These are phyloP conservation scores for Cercis canadensis DNA, from an alignment of 306 rosid species.

Conservation along the genomic window DNA sequence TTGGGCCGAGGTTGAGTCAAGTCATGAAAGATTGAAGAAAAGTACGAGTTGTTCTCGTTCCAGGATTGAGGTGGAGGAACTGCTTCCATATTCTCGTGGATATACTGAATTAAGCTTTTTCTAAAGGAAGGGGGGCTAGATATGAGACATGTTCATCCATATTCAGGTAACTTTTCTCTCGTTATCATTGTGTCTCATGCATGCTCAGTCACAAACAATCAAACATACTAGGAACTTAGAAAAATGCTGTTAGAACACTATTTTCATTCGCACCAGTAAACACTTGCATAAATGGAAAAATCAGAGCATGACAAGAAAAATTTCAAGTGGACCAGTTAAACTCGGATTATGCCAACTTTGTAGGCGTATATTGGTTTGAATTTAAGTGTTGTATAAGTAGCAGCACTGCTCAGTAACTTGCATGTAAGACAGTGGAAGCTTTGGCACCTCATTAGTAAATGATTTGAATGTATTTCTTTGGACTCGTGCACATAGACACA, in stretches of 20 bases:
- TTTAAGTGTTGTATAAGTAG: too few relatives aligned
- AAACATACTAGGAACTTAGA: too few relatives aligned
- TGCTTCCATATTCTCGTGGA: constrained; percentile 90
- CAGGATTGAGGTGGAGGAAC: constrained; percentile 88
- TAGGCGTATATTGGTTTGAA: too few relatives aligned
- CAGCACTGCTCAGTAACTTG: background rate
- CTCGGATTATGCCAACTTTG: too few relatives aligned
- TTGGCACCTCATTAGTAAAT: constrained; percentile 5
- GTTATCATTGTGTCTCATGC: constrained; percentile 26
- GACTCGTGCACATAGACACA: constrained; percentile 30
- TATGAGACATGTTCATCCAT: constrained; percentile 43
- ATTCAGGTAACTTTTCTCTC: constrained; percentile 55
- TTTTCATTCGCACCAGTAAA: too few relatives aligned
- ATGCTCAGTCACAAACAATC: too few relatives aligned
- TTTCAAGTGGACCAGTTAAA: too few relatives aligned
- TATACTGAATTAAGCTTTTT: constrained; percentile 95
- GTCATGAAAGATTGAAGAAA: constrained; percentile 80
- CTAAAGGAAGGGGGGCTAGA: constrained; percentile 54
- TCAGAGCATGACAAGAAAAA: too few relatives aligned
- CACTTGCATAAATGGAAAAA: too few relatives aligned
- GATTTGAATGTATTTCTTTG: constrained; percentile 8
- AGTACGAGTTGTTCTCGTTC: constrained; percentile 88
- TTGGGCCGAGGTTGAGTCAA: constrained; percentile 95
- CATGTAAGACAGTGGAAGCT: constrained; percentile 31
- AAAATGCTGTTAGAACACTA: too few relatives aligned